Conservation (phyloP, 2,329 filamentous ascomycete genomes). For the Spiromastix sp. region DNA sequence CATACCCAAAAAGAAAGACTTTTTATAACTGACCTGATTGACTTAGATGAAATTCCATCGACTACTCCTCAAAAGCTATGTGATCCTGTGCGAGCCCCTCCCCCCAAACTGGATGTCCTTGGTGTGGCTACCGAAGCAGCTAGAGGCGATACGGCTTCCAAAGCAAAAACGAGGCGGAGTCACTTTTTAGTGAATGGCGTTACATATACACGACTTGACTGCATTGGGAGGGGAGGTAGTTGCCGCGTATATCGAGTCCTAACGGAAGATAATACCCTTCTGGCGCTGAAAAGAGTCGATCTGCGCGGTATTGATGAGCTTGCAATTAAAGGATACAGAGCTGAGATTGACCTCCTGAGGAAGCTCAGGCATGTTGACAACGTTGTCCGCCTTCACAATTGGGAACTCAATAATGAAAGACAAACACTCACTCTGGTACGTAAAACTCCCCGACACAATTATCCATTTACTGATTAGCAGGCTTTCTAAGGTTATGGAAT, state of each 20-base stretch:
- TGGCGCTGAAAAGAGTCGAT: slow-evolving; percentile 76
- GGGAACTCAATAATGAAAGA: slow-evolving; percentile 77
- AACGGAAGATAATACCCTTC: slow-evolving; percentile 79
- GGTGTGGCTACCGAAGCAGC: neutral
- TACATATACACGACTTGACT: slow-evolving; percentile 70
- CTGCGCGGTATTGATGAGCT: slow-evolving; percentile 71
- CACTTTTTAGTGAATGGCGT: slow-evolving; percentile 75
- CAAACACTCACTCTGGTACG: slow-evolving; percentile 60
- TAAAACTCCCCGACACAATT: neutral
- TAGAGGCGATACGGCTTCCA: neutral
- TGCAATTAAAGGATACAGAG: slow-evolving; percentile 70
- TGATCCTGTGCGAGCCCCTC: neutral
- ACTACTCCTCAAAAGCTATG: neutral
- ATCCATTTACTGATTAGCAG: neutral
- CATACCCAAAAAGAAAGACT: neutral
- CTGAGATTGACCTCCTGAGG: slow-evolving; percentile 74
- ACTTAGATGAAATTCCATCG: neutral
- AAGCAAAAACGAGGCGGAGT: slow-evolving; percentile 22
- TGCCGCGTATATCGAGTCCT: slow-evolving; percentile 84
- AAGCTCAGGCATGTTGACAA: slow-evolving; percentile 67
- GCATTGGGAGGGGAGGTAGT: slow-evolving; percentile 74
- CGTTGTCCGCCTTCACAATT: slow-evolving; percentile 74
- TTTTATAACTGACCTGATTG: neutral
- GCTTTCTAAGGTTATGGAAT: slow-evolving; percentile 54
- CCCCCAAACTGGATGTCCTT: neutral